Percentiles rank a stretch among this genome's conserved stretches.
These are phyloP conservation scores for Dryadomyces quercus-mongolicae DNA, from an alignment of 2,329 filamentous ascomycete species.

Conservation along the genomic window DNA sequence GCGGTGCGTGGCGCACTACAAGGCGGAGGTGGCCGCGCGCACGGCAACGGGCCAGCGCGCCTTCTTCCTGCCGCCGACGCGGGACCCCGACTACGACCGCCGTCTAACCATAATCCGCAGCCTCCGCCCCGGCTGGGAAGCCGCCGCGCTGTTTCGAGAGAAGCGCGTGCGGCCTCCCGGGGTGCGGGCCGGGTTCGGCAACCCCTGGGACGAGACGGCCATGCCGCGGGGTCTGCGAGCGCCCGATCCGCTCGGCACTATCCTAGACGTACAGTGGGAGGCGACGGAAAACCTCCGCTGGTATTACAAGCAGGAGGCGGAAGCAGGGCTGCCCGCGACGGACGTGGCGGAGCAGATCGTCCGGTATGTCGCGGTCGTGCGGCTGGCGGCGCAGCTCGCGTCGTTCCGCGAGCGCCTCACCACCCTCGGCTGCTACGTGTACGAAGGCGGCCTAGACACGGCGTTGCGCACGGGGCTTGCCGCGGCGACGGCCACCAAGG, in stretches of 20 bases:
- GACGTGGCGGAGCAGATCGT: background rate
- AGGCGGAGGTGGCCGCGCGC: background rate
- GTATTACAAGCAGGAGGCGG: background rate
- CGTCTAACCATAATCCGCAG: background rate
- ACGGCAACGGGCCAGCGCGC: background rate
- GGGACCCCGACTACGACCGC: background rate
- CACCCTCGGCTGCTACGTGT: background rate
- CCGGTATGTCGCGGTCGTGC: background rate
- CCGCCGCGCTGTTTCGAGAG: background rate
- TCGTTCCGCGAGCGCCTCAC: background rate
- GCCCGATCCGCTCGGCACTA: slow-evolving; percentile 1
- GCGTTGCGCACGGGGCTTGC: background rate
- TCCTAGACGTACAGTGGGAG: background rate
- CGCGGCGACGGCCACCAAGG: background rate
- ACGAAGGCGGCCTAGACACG: background rate
- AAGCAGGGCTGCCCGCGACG: background rate
- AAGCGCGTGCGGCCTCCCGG: background rate
- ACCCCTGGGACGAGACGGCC: background rate
- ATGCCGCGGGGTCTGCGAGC: background rate
- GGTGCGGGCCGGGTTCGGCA: background rate
- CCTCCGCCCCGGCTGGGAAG: background rate
- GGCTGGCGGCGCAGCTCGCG: background rate
- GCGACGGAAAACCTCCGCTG: background rate
- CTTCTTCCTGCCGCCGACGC: background rate
- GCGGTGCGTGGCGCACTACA: background rate